A percentile compares a stretch with the other conserved stretches of the same genome.
phyloP scores from a whole-genome alignment of 768 basidiomycete genomes.

The Mycena rebaudengoi region DNA sequence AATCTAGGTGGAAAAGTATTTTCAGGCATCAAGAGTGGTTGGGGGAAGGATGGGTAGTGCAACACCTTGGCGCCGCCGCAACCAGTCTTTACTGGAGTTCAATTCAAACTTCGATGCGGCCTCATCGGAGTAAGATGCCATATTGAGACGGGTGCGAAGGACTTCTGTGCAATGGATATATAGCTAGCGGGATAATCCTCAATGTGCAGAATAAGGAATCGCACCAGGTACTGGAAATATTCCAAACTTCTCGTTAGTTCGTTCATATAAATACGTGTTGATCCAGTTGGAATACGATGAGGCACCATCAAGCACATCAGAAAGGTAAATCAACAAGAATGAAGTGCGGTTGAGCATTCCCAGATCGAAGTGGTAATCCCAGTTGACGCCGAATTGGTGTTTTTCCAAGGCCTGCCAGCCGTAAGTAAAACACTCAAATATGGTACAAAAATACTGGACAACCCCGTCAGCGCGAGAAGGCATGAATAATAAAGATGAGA shows the following conservation, averaged over 20 bases:
- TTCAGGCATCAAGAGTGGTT: slow-evolving; percentile 28
- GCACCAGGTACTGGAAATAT: not conserved
- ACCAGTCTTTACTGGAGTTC: slow-evolving; percentile 29
- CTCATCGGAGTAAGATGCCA: not conserved
- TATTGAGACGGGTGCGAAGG: not conserved
- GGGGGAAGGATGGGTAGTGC: slow-evolving; percentile 33
- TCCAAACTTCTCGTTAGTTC: not conserved
- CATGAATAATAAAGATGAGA: not conserved
- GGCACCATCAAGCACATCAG: not conserved
- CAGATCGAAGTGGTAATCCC: too few relatives aligned
- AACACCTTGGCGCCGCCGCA: slow-evolving; percentile 29
- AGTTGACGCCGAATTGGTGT: too few relatives aligned
- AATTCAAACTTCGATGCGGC: slow-evolving; percentile 3
- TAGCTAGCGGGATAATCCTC: too few relatives aligned
- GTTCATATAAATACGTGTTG: not conserved
- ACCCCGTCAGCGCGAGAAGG: slow-evolving; percentile 38
- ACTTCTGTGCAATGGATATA: too few relatives aligned
- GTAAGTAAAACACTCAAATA: too few relatives aligned
- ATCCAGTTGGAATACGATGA: not conserved
- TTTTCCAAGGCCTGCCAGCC: too few relatives aligned
- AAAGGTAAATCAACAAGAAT: not conserved
- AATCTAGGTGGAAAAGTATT: not conserved
- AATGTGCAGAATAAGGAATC: not conserved
- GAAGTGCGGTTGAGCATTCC: too few relatives aligned
- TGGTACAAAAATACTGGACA: too few relatives aligned